Evolutionary conservation across 208 protist genomes (phyloP).

Genomic region (Acanthamoeba culbertsoni): DNA sequence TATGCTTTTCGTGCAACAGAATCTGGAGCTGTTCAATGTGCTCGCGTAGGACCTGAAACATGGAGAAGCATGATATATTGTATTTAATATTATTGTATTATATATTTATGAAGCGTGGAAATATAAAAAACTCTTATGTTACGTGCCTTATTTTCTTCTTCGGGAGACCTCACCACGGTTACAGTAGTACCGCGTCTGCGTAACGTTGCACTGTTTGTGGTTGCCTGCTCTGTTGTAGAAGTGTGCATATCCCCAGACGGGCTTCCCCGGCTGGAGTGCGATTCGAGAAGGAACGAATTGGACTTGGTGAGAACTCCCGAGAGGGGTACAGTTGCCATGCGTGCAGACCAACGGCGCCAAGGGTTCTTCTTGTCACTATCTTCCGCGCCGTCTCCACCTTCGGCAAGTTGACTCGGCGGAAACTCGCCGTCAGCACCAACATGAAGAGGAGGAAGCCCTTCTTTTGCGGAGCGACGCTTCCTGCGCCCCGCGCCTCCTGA

Average conservation of each 20-base stretch:
- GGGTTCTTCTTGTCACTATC: background rate
- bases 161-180: background rate
- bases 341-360: background rate
- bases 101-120: background rate
- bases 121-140: background rate
- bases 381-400: background rate
- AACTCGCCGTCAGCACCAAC: background rate
- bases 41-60: background rate
- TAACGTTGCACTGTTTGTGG: background rate
- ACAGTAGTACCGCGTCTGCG: background rate
- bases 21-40: slow-evolving; percentile 43
- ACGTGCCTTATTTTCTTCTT: background rate
- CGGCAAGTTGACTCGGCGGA: background rate
- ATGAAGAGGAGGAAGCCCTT: background rate
- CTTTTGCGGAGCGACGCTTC: background rate
- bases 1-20: slow-evolving; percentile 8
- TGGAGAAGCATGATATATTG: background rate
- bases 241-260: background rate
- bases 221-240: background rate
- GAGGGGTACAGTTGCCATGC: background rate
- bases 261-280: too few species aligned
- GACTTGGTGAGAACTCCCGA: background rate
- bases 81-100: background rate
- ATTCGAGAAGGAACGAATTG: background rate
- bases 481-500: background rate